A percentile compares a stretch with the other conserved stretches of the same genome.
Evolutionary conservation across 768 basidiomycete genomes (phyloP).

Genomic region (Artomyces pyxidatus): DNA sequence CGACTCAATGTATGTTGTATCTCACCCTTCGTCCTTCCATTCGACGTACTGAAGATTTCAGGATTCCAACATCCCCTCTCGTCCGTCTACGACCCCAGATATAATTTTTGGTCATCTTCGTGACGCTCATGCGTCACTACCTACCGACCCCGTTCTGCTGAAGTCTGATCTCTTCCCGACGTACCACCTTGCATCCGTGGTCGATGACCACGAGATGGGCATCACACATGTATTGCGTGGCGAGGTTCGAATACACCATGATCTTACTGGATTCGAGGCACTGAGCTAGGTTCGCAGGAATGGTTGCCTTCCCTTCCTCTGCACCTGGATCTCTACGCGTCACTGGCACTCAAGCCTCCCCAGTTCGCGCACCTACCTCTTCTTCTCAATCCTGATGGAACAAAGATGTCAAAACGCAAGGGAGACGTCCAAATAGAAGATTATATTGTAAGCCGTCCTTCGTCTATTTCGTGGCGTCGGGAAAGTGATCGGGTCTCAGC

Average conservation of each 20-base stretch:
- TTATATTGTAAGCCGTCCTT: slow-evolving; percentile 56
- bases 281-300: slow-evolving; percentile 47
- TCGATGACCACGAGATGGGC: slow-evolving; percentile 94
- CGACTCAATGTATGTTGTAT: slow-evolving; percentile 69
- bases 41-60: slow-evolving; percentile 20
- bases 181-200: slow-evolving; percentile 92
- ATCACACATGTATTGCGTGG: slow-evolving; percentile 94
- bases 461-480: background rate
- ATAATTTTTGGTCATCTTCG: slow-evolving; percentile 68
- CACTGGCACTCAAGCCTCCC: slow-evolving; percentile 63
- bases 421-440: slow-evolving; percentile 84
- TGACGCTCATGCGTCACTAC: slow-evolving; percentile 69
- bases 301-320: slow-evolving; percentile 92
- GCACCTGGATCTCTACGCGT: slow-evolving; percentile 83
- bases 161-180: slow-evolving; percentile 94
- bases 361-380: slow-evolving; percentile 89
- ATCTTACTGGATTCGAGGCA: background rate
- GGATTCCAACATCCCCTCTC: slow-evolving; percentile 50
- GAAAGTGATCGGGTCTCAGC: slow-evolving; percentile 30
- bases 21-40: background rate
- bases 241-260: slow-evolving; percentile 45
- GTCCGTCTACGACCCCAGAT: slow-evolving; percentile 43
- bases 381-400: slow-evolving; percentile 81
- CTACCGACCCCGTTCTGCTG: slow-evolving; percentile 85
- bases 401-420: slow-evolving; percentile 92